These are phyloP conservation scores for Austropuccinia psidii DNA, from an alignment of 1,284 basidiomycete species.

Conservation along the genomic window DNA sequence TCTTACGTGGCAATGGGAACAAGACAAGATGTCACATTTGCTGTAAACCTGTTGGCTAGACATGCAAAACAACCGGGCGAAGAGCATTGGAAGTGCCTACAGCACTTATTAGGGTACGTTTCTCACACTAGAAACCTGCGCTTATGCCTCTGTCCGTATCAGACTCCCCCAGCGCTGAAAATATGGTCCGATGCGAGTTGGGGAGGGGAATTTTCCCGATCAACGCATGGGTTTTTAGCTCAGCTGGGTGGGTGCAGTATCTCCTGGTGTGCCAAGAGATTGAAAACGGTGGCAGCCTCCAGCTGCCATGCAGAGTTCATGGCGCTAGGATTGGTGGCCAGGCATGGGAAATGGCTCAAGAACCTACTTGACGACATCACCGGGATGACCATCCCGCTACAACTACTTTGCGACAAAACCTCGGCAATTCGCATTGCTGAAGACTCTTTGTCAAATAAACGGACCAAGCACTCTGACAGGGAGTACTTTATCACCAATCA, in stretches of 20 bases:
- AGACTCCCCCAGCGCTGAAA: background rate
- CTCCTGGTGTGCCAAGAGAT: background rate
- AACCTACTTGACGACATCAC: background rate
- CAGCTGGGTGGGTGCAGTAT: background rate
- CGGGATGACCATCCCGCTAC: background rate
- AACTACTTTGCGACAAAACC: background rate
- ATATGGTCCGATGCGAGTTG: background rate
- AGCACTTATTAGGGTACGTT: background rate
- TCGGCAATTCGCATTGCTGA: background rate
- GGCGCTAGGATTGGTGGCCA: background rate
- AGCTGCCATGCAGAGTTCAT: background rate
- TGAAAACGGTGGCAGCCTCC: background rate
- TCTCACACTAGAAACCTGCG: background rate
- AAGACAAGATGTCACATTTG: background rate
- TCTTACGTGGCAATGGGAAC: constrained; percentile 4
- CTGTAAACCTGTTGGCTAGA: background rate
- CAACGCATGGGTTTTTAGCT: background rate
- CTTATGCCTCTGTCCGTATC: background rate
- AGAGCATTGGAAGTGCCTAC: background rate
- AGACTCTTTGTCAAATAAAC: background rate
- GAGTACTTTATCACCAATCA: constrained; percentile 7
- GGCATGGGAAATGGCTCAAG: background rate
- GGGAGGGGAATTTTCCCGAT: background rate
- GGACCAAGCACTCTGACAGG: background rate
- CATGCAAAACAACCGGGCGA: background rate